phyloP scores from a whole-genome alignment of 2,329 filamentous ascomycete genomes.

The Neonectria coccinea region DNA sequence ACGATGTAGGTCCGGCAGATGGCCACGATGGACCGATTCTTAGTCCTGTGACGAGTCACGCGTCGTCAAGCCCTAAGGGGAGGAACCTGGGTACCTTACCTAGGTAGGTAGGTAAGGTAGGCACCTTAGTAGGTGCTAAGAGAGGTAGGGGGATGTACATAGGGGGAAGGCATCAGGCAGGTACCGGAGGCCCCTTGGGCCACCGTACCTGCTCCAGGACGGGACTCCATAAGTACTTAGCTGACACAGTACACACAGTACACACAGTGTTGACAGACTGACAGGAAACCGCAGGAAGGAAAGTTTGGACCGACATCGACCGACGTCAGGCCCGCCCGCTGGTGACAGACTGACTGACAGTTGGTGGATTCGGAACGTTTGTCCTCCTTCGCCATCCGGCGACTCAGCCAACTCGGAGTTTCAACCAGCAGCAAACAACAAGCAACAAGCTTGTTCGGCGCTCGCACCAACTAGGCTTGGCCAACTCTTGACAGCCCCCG shows the following conservation, averaged over 20 bases:
- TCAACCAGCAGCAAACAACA: background rate
- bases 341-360: background rate
- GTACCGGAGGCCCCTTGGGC: background rate
- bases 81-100: background rate
- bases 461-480: slow-evolving; percentile 2
- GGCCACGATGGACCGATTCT: slow-evolving; percentile 16
- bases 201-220: too few species aligned
- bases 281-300: background rate
- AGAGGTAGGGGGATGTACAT: background rate
- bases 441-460: slow-evolving; percentile 1
- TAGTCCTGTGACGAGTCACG: slow-evolving; percentile 34
- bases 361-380: background rate
- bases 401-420: background rate
- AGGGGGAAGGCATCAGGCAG: background rate
- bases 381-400: background rate
- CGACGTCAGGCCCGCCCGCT: background rate
- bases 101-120: too few species aligned
- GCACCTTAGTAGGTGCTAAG: background rate
- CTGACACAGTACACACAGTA: too few species aligned
- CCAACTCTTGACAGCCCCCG: background rate
- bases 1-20: slow-evolving; percentile 22
- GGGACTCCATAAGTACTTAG: too few species aligned
- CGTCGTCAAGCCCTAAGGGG: slow-evolving; percentile 1
- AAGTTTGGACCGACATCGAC: background rate
- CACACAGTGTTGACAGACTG: too few species aligned